These are phyloP conservation scores for Conticribra guillardii DNA, from an alignment of 108 stramenopile species.

Conservation along the genomic window DNA sequence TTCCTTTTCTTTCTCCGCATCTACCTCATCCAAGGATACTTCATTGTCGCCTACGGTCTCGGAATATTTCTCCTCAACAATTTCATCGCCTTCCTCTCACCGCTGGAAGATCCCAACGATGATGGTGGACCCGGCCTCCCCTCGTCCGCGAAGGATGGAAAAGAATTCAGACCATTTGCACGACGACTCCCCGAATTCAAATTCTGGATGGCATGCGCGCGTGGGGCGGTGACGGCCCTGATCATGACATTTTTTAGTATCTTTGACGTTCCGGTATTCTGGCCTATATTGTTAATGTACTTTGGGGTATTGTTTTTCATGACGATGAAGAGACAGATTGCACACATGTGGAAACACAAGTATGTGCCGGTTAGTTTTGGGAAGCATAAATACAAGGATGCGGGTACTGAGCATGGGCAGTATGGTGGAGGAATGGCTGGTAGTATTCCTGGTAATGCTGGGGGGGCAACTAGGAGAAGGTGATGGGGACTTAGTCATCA, in stretches of 20 bases:
- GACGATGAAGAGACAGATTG: constrained; percentile 99
- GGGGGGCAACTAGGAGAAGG: constrained; percentile 28
- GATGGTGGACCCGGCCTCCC: constrained; percentile 57
- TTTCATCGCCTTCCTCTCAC: constrained; percentile 98
- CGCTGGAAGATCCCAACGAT: constrained; percentile 86
- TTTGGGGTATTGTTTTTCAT: constrained; percentile 97
- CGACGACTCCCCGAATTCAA: constrained; percentile 98
- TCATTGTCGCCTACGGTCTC: constrained; percentile 98
- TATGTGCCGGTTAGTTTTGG: constrained; percentile 97
- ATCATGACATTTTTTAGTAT: constrained; percentile 96
- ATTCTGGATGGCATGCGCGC: constrained; percentile 95
- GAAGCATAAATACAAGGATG: constrained; percentile 91
- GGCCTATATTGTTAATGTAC: constrained; percentile 98
- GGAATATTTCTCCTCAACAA: constrained; percentile 99
- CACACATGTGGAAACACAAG: constrained; percentile 99
- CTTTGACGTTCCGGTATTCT: constrained; percentile 99
- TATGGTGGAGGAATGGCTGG: constrained; percentile 82
- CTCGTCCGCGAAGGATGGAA: constrained; percentile 67
- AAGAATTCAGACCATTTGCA: constrained; percentile 94
- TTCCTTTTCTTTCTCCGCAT: constrained; percentile 90
- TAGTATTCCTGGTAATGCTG: constrained; percentile 27
- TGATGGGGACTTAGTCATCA: too few relatives aligned
- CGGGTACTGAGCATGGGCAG: constrained; percentile 76
- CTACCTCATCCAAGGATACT: constrained; percentile 96
- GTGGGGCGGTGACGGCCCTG: constrained; percentile 78